A percentile compares a stretch with the other conserved stretches of the same genome.
These are phyloP conservation scores for Fraxinus quadrangulata DNA, from an alignment of 257 asterid species.

Conservation along the genomic window DNA sequence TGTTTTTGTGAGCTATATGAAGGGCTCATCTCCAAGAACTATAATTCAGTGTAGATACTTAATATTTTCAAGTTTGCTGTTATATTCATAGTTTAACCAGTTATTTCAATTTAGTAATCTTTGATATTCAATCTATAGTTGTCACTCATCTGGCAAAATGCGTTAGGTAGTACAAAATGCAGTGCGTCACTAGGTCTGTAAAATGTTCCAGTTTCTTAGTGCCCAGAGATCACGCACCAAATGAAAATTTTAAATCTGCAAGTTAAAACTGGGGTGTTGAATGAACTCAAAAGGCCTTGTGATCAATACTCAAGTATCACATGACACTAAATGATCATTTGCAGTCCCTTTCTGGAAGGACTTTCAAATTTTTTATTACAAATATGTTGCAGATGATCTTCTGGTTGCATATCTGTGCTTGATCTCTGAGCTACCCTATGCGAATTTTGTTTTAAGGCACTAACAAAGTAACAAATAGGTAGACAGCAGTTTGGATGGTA, in stretches of 20 bases:
- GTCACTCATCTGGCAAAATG: neutral
- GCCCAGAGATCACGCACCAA: neutral
- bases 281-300: neutral
- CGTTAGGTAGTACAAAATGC: neutral
- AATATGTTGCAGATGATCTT: neutral
- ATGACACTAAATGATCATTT: no score
- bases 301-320: neutral
- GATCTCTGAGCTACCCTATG: neutral
- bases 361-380: neutral
- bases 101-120: neutral
- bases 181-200: neutral
- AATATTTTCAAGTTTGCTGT: neutral
- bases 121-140: neutral
- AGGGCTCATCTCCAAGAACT: neutral
- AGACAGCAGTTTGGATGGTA: neutral
- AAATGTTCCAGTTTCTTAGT: neutral
- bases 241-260: neutral
- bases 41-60: neutral
- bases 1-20: constrained; percentile 3
- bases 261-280: neutral
- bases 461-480: neutral
- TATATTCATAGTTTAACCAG: neutral
- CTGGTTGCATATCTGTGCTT: neutral
- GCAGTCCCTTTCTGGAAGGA: neutral
- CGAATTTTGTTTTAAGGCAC: neutral